Percentiles rank a stretch among this genome's conserved stretches.
Evolutionary conservation across 2,329 filamentous ascomycete species (phyloP).

Genomic region (Diaporthe ilicicola): DNA sequence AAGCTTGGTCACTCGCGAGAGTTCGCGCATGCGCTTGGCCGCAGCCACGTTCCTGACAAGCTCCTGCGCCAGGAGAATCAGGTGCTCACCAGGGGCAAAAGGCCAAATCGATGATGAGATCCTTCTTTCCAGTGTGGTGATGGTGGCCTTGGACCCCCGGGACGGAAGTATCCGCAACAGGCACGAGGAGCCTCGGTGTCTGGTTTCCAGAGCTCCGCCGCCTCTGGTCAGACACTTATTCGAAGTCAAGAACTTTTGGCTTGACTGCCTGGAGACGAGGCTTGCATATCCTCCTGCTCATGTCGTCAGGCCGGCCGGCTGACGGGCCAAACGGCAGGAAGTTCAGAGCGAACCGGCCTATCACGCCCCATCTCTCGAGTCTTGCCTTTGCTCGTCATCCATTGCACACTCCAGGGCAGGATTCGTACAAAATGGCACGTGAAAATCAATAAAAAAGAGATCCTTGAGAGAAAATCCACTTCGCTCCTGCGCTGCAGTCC

Average conservation of each 20-base stretch:
- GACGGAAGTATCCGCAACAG: neutral
- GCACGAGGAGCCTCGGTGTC: neutral
- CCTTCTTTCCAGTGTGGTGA: neutral
- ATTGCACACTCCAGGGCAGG: neutral
- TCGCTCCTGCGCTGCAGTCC: neutral
- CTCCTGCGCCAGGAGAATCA: neutral
- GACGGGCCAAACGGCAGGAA: neutral
- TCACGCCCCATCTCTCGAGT: neutral
- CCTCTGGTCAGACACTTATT: neutral
- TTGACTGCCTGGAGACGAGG: neutral
- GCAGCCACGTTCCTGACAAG: neutral
- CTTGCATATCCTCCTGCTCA: neutral
- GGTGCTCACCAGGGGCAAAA: too few relatives aligned
- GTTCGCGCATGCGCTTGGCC: neutral
- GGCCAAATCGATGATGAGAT: conserved; percentile 1
- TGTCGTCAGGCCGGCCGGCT: neutral
- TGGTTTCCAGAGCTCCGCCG: neutral
- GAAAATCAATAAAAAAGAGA: neutral
- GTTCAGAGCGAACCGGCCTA: neutral
- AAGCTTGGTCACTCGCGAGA: neutral
- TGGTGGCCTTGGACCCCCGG: neutral
- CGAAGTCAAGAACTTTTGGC: neutral
- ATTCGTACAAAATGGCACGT: neutral
- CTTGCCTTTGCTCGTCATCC: neutral
- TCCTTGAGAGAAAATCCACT: neutral